Evolutionary conservation across 768 basidiomycete species (phyloP).

Genomic region (Boletus speciosus): DNA sequence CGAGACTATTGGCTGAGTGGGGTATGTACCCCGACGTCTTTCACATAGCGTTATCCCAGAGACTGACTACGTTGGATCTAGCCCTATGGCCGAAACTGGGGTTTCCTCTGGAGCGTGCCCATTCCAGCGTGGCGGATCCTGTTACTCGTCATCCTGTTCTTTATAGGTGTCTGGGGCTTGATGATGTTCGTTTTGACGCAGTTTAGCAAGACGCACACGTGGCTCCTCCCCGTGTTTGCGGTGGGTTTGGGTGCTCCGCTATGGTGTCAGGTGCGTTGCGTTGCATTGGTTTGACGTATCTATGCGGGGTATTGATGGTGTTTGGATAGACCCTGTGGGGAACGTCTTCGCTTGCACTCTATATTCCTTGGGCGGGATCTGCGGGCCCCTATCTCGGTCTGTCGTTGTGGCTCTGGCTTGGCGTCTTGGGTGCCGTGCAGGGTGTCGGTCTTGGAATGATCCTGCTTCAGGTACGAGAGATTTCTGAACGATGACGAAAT

Average conservation of each 20-base stretch:
- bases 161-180: slow-evolving; percentile 80
- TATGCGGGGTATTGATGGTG: neutral
- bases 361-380: slow-evolving; percentile 88
- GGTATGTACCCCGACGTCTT: slow-evolving; percentile 40
- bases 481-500: neutral
- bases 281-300: neutral
- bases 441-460: slow-evolving; percentile 95
- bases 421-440: slow-evolving; percentile 90
- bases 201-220: slow-evolving; percentile 92
- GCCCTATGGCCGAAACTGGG: slow-evolving; percentile 94
- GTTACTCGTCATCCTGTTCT: slow-evolving; percentile 78
- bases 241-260: slow-evolving; percentile 91
- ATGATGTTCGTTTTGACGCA: slow-evolving; percentile 73
- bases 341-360: slow-evolving; percentile 87
- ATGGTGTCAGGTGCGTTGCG: slow-evolving; percentile 81
- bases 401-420: slow-evolving; percentile 92
- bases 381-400: slow-evolving; percentile 88
- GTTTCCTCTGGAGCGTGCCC: slow-evolving; percentile 83
- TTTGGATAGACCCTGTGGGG: slow-evolving; percentile 81
- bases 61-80: slow-evolving; percentile 28
- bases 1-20: slow-evolving; percentile 93
- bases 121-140: slow-evolving; percentile 83
- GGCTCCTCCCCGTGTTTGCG: slow-evolving; percentile 92
- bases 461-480: slow-evolving; percentile 53
- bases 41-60: neutral